Percentiles rank a stretch among this genome's conserved stretches.
These are phyloP conservation scores for Tillandsia leiboldiana DNA, from an alignment of 176 grass and related monocot species.

Conservation along the genomic window DNA sequence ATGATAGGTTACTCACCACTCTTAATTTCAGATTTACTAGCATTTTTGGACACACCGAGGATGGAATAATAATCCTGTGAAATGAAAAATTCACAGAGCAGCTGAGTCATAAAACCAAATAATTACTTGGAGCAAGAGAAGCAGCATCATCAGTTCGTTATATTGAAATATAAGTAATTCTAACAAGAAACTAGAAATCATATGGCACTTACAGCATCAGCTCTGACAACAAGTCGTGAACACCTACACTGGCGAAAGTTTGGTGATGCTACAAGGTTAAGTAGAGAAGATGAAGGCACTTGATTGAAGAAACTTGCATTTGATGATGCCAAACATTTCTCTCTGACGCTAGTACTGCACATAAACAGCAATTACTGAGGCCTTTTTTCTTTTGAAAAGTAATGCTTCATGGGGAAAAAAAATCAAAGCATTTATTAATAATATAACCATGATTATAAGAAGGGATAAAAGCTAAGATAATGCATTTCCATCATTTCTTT, in stretches of 20 bases:
- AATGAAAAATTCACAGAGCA: constrained; percentile 3
- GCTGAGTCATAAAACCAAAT: too few species aligned
- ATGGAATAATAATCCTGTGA: constrained; percentile 89
- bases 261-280: constrained; percentile 35
- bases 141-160: constrained; percentile 6
- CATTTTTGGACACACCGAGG: constrained; percentile 86
- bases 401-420: neutral
- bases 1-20: constrained; percentile 48
- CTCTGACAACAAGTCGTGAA: constrained; percentile 66
- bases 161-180: neutral
- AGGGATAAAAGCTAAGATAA: too few species aligned
- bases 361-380: constrained; percentile 15
- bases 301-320: constrained; percentile 33
- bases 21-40: constrained; percentile 99
- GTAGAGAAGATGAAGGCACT: constrained; percentile 18
- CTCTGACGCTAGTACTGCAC: constrained; percentile 42
- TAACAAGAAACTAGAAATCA: constrained; percentile 8
- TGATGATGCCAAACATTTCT: constrained; percentile 37
- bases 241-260: constrained; percentile 37
- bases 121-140: constrained; percentile 3
- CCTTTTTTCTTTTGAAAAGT: neutral
- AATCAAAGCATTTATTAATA: neutral
- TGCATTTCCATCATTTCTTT: too few species aligned
- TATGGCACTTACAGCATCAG: constrained; percentile 52
- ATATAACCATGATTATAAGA: neutral